Evolutionary conservation across 2,329 filamentous ascomycete genomes (phyloP), one percentile per base, ranked within the genome.

Genomic region (Sclerotinia subarctica): DNA sequence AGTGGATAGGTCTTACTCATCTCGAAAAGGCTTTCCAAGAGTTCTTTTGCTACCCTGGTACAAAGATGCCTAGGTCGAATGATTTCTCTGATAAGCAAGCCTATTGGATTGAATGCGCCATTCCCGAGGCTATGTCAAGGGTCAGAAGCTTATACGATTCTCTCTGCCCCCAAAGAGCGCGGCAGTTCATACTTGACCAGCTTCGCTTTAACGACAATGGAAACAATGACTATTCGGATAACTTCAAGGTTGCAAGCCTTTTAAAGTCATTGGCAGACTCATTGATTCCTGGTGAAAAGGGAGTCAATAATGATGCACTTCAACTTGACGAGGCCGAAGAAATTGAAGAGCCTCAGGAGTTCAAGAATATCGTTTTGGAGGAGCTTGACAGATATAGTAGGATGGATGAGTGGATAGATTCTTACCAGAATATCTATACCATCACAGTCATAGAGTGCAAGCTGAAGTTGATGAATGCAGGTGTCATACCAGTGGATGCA

Each of bases 141-240:
- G 87, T 98, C 59, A 88, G 74, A 82, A 82, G 51, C 46, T 51
- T 63, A 49, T 63, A 63, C 59, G 85, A 89, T 66, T 91, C 93
- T 49, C 90, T 88, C 74, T 94, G 93, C 66, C 94, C 94, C 0
- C 83, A 90, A 75, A 84, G 89, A 64, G 93, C 93, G 6, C 91
- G 94, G 68, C 86, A 87, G 51, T 96, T 97, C 78, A 86, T 99
- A 59, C 86, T 96, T 29, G 93, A 97, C 73, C 91, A 96, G 76
- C 82, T 99, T 46, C 90, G 91, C 60, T 94, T 93, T 81, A 99
- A 99, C 76, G 94, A 99, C 79, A 99, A 99, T 76, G 89, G 91
- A 2, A 90, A 91, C 69, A 99, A 99, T 74, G 80, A 89, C 62
- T 96, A 88, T 76, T 97, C 94, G 6, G 96, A 99, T 75, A 90